Conservation (phyloP, 305 asterid species). For the Euphrasia arctica region DNA sequence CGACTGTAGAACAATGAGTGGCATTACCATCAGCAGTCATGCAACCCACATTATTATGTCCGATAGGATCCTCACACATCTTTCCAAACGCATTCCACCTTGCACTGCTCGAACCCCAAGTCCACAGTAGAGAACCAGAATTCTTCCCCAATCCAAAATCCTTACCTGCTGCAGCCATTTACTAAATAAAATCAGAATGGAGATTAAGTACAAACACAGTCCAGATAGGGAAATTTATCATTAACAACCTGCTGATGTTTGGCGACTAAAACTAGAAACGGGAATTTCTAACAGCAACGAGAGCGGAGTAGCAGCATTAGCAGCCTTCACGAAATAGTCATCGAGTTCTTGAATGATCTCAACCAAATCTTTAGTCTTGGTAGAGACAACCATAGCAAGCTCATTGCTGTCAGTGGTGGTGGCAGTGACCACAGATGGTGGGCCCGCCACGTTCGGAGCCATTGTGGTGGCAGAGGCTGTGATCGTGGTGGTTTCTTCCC, state of each 20-base stretch:
- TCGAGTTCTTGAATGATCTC: slow-evolving; percentile 84
- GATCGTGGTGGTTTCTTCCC: slow-evolving; percentile 63
- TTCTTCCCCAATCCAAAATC: slow-evolving; percentile 46
- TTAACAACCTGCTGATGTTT: slow-evolving; percentile 53
- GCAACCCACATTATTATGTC: slow-evolving; percentile 28
- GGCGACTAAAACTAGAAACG: slow-evolving; percentile 52
- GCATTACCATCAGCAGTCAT: slow-evolving; percentile 36
- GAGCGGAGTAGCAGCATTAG: slow-evolving; percentile 80
- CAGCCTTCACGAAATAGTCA: slow-evolving; percentile 85
- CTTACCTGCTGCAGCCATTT: slow-evolving; percentile 34
- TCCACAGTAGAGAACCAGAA: slow-evolving; percentile 55
- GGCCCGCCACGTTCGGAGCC: slow-evolving; percentile 55
- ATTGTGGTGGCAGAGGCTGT: slow-evolving; percentile 49
- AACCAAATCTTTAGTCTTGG: slow-evolving; percentile 73
- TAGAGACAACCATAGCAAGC: slow-evolving; percentile 80
- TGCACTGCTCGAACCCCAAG: slow-evolving; percentile 70
- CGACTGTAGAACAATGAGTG: slow-evolving; percentile 81
- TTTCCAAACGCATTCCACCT: slow-evolving; percentile 87
- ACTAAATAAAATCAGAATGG: not conserved
- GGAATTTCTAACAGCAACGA: slow-evolving; percentile 82
- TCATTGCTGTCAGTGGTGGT: slow-evolving; percentile 51
- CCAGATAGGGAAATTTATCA: not conserved
- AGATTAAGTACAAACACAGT: not conserved
- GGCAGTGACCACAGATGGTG: slow-evolving; percentile 55
- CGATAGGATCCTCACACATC: slow-evolving; percentile 63